Percentiles rank a stretch among this genome's conserved stretches.
phyloP scores from a whole-genome alignment of 148 eudicot genomes.

The Tetragonia tetragonoides region DNA sequence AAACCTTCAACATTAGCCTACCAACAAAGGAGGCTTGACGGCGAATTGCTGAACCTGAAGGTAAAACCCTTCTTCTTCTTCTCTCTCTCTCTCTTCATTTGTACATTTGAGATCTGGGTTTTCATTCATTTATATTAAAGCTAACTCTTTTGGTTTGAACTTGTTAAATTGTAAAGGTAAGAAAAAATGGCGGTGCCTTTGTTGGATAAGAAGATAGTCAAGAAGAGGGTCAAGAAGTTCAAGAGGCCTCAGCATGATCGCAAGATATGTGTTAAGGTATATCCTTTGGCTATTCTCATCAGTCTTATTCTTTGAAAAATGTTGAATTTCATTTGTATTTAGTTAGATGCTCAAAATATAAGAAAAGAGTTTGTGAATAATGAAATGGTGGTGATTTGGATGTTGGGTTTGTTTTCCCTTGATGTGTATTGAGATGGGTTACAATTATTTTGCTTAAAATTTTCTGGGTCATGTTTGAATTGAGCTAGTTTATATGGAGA shows the following conservation, averaged over 20 bases:
- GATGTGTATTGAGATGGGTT: neutral
- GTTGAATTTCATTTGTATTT: neutral
- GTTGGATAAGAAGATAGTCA: conserved; percentile 30
- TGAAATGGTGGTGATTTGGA: neutral
- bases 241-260: conserved; percentile 33
- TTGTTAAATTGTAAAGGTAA: neutral
- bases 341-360: no score
- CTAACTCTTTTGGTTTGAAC: neutral
- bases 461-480: neutral
- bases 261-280: conserved; percentile 29
- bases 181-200: conserved; percentile 27
- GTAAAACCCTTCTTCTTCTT: conserved; percentile 8
- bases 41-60: neutral
- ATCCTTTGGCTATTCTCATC: no score
- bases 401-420: no score
- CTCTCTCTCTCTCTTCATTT: neutral
- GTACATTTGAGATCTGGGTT: neutral
- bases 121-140: neutral
- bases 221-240: conserved; percentile 34
- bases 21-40: neutral
- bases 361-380: neutral
- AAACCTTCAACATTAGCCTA: neutral
- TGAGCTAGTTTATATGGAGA: neutral
- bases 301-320: neutral
- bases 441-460: neutral